These are phyloP conservation scores for Brassica juncea DNA, from an alignment of 345 rosid genomes.

Conservation along the genomic window DNA sequence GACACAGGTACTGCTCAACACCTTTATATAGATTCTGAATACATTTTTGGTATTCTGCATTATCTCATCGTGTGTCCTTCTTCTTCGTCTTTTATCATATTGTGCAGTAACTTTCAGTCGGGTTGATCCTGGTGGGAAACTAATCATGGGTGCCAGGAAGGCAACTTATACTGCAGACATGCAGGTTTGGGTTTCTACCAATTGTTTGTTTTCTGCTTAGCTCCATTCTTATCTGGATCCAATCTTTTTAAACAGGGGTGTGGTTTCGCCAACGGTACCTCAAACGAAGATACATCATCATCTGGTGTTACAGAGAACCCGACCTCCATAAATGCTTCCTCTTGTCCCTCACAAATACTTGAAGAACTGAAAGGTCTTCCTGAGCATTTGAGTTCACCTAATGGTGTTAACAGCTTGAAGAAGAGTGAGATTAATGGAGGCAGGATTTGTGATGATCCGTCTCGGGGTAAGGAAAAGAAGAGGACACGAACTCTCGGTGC, in stretches of 20 bases:
- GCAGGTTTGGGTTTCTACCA: slow-evolving; percentile 47
- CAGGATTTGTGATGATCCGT: slow-evolving; percentile 43
- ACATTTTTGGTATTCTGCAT: too few species aligned
- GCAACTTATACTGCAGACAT: slow-evolving; percentile 50
- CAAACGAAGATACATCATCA: slow-evolving; percentile 52
- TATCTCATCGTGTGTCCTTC: too few species aligned
- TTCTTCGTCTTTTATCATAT: not conserved
- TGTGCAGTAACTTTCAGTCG: slow-evolving; percentile 78
- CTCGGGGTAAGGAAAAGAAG: slow-evolving; percentile 56
- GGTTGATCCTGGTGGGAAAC: slow-evolving; percentile 80
- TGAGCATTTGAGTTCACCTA: slow-evolving; percentile 45
- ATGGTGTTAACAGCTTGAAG: slow-evolving; percentile 49
- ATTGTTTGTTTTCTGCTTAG: slow-evolving; percentile 11
- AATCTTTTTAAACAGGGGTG: slow-evolving; percentile 49
- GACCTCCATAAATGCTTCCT: slow-evolving; percentile 46
- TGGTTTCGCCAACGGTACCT: slow-evolving; percentile 44
- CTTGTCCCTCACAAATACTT: slow-evolving; percentile 43
- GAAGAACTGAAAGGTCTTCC: slow-evolving; percentile 46
- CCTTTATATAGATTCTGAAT: too few species aligned
- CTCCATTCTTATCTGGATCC: not conserved
- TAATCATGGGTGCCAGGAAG: slow-evolving; percentile 82
- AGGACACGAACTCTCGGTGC: slow-evolving; percentile 71
- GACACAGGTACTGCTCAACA: slow-evolving; percentile 60
- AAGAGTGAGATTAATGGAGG: slow-evolving; percentile 50
- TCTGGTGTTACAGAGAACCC: slow-evolving; percentile 52